phyloP scores from a whole-genome alignment of 441 rosid species.

The Erodium moschatum region DNA sequence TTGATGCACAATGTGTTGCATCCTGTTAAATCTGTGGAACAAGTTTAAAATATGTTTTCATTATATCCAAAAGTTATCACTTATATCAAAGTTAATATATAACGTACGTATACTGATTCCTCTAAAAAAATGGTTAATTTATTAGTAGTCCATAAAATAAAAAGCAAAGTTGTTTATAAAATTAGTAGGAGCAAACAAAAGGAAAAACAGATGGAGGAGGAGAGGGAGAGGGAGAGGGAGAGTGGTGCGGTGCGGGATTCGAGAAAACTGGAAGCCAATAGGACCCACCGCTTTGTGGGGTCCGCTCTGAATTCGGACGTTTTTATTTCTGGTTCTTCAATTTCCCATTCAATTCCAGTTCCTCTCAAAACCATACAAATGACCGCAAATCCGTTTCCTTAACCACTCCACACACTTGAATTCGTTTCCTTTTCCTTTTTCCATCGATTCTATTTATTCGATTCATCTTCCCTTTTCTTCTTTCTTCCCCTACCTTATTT shows the following conservation, averaged over 20 bases:
- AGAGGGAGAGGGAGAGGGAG: background rate
- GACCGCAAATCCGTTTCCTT: background rate
- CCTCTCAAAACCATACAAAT: background rate
- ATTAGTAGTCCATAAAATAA: no score
- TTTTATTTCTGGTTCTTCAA: background rate
- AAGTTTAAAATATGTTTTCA: no score
- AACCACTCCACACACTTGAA: background rate
- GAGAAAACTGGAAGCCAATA: background rate
- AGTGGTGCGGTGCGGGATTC: slow-evolving; percentile 5
- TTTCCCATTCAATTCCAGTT: background rate
- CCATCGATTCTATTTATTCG: background rate
- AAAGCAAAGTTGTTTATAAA: no score
- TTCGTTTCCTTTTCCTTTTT: background rate
- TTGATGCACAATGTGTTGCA: no score
- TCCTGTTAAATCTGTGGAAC: no score
- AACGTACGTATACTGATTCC: no score
- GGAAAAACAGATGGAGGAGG: background rate
- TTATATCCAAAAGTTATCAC: no score
- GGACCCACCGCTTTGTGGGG: background rate
- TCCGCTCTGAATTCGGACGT: no score
- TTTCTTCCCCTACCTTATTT: no score
- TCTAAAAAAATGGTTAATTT: no score
- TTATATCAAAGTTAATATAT: no score
- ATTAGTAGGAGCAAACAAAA: background rate
- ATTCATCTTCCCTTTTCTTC: background rate